Base-by-base conservation (phyloP, 768 basidiomycete genomes). In the Kwoniella mangroviensis region DNA sequence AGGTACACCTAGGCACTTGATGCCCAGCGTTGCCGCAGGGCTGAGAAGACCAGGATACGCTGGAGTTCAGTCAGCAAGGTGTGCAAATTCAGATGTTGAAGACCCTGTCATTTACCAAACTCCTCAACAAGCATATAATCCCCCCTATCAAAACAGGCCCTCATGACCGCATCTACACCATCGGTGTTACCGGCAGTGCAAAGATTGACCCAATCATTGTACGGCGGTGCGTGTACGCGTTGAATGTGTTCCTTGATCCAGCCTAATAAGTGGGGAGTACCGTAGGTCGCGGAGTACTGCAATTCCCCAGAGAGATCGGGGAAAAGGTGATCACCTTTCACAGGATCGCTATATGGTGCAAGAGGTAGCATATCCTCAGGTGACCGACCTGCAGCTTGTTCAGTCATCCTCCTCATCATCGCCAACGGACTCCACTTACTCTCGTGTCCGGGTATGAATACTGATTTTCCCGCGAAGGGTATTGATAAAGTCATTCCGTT, bases 111-210 rank as follows among this genome's bases (percentile, higher is more conserved):
- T 86, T 87, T 4, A 91, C 89, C 79, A 91, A 94, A 93, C 76
- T 91, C 91, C 70, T 85, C 84, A 13, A 82, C 78, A 1, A 85
- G 67, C 15, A 84, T 64, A 42, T 77, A 73, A 51, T 85, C 84
- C 21, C 76, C 78, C 43, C 67, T 55, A 42, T 78, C 61, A n/a
- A 74, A 69, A 15, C 64, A 53, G 11, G 76, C 58, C 42, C 76
- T 56, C 54, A 77, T 22, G 2, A 79, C 65, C 19, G 64, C 75
- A 54, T 79, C 78, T 22, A 69, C 65, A 42, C 87, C 90, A 76
- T 91, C 91, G 0, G 91, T 92, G 77, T 91, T 92, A 15, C 91
- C 91, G 19, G 86, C 85, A 66, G 90, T 86, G 0, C 89, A 75
- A 22, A 91, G 78, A 5, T 85, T 86, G 1, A 83, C 76, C 75